Base-by-base conservation (phyloP, 371 early-diverging fungal species). In the Syncephalastrum racemosum region DNA sequence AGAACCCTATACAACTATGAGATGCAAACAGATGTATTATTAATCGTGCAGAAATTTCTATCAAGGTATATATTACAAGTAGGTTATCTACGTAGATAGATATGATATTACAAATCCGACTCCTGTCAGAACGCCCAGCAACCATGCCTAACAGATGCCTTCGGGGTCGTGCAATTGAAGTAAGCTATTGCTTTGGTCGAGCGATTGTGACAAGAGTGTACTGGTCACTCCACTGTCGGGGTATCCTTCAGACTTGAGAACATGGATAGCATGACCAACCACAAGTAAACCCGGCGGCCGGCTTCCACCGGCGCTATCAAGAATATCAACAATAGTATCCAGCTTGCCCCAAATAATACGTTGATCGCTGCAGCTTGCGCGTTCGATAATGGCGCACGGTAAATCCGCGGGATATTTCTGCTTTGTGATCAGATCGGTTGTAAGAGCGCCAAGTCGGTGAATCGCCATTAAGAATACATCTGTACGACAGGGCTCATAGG, bases 391-490 rank as follows among this genome's bases (percentile, higher is more conserved):
- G 20, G 89, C 91, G 22, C 86, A 79, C 2, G 91, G 90, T 10
- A 88, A 40, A 22, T 87, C 71, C 0, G 64, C 53, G 2, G 91
- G 91, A 51, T 87, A 88, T 14, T 71, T 59, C 16, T 80, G 83
- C 4, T 62, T 65, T 0, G 59, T 24, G 10, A 72, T 58, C 58
- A 94, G 66, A 65, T 90, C 80, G 39, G 78, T 61, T 2, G 80
- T 71, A 12, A 95, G 45, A 1, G 67, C 80, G 15, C 55, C 66
- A 31, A 96, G 69, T 23, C 92, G 81, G 67, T 88, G 87, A 53
- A 94, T 80, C 1, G 92, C 83, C 95, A 95, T 96, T 58, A 96
- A 71, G 16, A 95, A 80, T 0, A 96, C 93, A n/a, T 86, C 84
- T 0, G 95, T 95, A 6, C 95, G 77, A 18, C 81, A 72, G 2